Evolutionary conservation across 2,329 filamentous ascomycete genomes (phyloP).

Genomic region (Colletotrichum limetticola): DNA sequence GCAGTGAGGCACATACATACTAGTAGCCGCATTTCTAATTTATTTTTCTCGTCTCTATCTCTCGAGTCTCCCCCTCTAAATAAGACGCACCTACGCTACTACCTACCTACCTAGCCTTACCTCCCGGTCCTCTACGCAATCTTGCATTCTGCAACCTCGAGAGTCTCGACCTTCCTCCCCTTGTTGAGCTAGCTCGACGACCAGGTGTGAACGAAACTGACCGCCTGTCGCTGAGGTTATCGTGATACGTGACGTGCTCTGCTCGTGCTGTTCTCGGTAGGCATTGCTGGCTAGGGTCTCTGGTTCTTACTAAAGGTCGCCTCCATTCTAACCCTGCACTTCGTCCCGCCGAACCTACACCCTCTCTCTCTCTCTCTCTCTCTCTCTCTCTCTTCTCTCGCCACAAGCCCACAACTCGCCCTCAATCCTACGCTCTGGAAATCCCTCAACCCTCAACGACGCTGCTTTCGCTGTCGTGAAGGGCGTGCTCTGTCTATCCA

Average conservation of each 20-base stretch:
- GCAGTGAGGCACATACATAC: slow-evolving; percentile 5
- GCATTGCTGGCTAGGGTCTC: slow-evolving; percentile 30
- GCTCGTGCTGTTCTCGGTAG: slow-evolving; percentile 22
- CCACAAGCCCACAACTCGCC: slow-evolving; percentile 28
- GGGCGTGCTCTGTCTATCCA: slow-evolving; percentile 3
- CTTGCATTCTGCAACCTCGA: not conserved
- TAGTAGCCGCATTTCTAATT: not conserved
- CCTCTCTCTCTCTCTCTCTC: not conserved
- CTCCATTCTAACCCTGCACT: slow-evolving; percentile 22
- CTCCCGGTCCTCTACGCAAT: not conserved
- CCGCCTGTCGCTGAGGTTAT: slow-evolving; percentile 25
- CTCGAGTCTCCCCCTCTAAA: not conserved
- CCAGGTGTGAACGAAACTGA: slow-evolving; percentile 13
- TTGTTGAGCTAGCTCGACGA: not conserved
- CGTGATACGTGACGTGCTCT: slow-evolving; percentile 34
- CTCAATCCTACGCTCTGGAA: slow-evolving; percentile 3
- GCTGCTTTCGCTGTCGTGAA: slow-evolving; percentile 14
- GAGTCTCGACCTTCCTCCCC: not conserved
- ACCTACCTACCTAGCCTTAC: not conserved
- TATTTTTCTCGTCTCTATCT: not conserved
- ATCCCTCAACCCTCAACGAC: slow-evolving; percentile 9
- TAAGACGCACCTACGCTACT: not conserved
- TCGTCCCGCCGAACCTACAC: slow-evolving; percentile 12
- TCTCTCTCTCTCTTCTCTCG: not conserved
- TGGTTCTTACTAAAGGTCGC: slow-evolving; percentile 33